Evolutionary conservation across 805 yeast genomes (phyloP).

Genomic region (Candida sanyiensis): DNA sequence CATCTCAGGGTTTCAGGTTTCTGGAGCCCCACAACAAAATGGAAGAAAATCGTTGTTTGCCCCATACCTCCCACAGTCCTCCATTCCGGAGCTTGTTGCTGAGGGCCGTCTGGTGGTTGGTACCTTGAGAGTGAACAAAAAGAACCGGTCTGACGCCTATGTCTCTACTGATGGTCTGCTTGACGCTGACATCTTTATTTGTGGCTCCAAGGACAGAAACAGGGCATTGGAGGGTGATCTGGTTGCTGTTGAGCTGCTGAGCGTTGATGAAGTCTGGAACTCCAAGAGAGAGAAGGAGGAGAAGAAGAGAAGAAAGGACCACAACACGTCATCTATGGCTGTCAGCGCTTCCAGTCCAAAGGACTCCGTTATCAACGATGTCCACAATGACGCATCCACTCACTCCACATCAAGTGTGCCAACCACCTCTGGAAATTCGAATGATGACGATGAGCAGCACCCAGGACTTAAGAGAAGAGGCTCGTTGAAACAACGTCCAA

Average conservation of each 20-base stretch:
- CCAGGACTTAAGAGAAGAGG: conserved; percentile 68
- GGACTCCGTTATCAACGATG: conserved; percentile 61
- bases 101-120: conserved; percentile 94
- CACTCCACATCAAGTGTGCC: conserved; percentile 25
- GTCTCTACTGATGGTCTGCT: conserved; percentile 94
- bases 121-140: conserved; percentile 86
- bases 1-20: conserved; percentile 22
- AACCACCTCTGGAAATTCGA: conserved; percentile 5
- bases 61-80: conserved; percentile 91
- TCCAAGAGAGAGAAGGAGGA: conserved; percentile 96
- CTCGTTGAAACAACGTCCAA: conserved; percentile 89
- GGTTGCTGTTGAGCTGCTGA: conserved; percentile 90
- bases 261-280: conserved; percentile 97
- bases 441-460: conserved; percentile 26
- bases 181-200: conserved; percentile 95
- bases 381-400: conserved; percentile 77
- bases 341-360: conserved; percentile 43
- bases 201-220: conserved; percentile 97
- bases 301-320: conserved; percentile 83
- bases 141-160: conserved; percentile 95
- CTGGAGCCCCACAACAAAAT: conserved; percentile 18
- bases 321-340: conserved; percentile 29
- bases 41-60: conserved; percentile 82
- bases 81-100: conserved; percentile 79
- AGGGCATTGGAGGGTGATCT: conserved; percentile 95